Conservation (phyloP, 2,329 filamentous ascomycete species). For the Fusarium concolor region DNA sequence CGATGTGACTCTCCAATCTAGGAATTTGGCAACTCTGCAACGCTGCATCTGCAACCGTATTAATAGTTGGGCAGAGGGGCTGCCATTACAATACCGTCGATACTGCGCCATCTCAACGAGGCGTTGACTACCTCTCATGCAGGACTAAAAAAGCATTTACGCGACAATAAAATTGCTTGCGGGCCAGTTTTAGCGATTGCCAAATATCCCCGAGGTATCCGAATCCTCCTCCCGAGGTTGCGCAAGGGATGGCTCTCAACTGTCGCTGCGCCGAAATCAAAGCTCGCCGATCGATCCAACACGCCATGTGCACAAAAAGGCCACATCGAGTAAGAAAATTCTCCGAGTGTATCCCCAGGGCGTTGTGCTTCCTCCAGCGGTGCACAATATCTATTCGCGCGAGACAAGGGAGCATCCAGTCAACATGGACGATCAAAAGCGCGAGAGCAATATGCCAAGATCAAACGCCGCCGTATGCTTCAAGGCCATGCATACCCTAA, state of each 20-base stretch:
- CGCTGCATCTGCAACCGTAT: background rate
- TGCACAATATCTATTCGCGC: background rate
- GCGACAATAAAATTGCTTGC: background rate
- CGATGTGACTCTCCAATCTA: background rate
- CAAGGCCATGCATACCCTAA: slow-evolving; percentile 1
- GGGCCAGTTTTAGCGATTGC: background rate
- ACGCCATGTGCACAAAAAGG: background rate
- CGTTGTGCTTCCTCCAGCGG: background rate
- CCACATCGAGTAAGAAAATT: background rate
- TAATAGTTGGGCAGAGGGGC: background rate
- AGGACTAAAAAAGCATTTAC: no score
- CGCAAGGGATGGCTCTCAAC: background rate
- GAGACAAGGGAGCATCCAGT: background rate
- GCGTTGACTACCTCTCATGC: background rate
- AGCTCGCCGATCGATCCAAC: background rate
- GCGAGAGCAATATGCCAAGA: background rate
- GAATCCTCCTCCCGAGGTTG: background rate
- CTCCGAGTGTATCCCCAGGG: background rate
- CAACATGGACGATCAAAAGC: background rate
- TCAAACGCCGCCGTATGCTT: slow-evolving; percentile 35
- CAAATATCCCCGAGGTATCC: background rate
- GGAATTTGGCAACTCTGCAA: background rate
- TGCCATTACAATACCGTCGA: background rate
- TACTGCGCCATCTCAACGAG: background rate
- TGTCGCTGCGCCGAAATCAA: background rate